phyloP scores from a whole-genome alignment of 2,329 filamentous ascomycete genomes.

The Ophiostoma tasmaniense region DNA sequence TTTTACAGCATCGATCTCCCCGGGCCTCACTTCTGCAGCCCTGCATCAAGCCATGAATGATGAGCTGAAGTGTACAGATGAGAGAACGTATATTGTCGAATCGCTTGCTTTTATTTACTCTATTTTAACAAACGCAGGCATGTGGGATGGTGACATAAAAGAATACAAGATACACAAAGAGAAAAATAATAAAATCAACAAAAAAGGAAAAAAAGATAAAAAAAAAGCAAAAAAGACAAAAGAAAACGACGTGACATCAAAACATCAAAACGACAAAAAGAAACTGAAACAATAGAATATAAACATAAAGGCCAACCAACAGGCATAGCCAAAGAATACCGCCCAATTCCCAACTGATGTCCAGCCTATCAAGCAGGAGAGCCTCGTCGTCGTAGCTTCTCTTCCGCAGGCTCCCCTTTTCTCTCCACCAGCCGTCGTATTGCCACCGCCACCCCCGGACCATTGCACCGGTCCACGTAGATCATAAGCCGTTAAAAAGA shows the following conservation, averaged over 20 bases:
- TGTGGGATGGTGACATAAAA: neutral
- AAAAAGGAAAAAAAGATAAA: neutral
- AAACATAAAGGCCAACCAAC: neutral
- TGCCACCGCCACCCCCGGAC: conserved; percentile 16
- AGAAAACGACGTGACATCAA: neutral
- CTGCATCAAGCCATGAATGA: neutral
- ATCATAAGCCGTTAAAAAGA: neutral
- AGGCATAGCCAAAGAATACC: neutral
- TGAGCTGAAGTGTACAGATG: neutral
- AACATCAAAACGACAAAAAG: neutral
- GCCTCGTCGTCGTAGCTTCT: neutral
- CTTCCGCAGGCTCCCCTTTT: neutral
- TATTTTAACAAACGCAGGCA: neutral
- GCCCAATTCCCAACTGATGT: neutral
- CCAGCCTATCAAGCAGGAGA: neutral
- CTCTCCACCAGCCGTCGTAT: neutral
- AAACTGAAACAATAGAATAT: neutral
- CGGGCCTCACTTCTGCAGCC: neutral
- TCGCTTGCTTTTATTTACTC: neutral
- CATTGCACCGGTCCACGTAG: neutral
- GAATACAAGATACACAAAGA: neutral
- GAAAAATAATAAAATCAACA: neutral
- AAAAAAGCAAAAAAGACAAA: neutral
- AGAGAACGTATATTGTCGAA: neutral
- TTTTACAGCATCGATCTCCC: neutral